Evolutionary conservation across 202 grass and related monocot genomes (phyloP).

Genomic region (Setaria italica): DNA sequence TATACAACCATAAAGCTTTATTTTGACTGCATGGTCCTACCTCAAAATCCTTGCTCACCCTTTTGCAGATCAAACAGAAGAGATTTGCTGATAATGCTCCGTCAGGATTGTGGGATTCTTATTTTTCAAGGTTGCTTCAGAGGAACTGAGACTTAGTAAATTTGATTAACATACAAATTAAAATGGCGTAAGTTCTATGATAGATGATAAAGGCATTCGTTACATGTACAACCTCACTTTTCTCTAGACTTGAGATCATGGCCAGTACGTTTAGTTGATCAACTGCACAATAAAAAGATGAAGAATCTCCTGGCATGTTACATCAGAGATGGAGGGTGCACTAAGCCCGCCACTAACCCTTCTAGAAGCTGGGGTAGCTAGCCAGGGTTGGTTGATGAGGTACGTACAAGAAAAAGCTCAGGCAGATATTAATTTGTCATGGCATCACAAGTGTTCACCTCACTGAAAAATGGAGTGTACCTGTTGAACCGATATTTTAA

Average conservation of each 20-base stretch:
- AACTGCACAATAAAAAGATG: not conserved
- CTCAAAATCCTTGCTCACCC: not conserved
- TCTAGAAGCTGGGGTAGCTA: slow-evolving; percentile 39
- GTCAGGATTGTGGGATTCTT: not conserved
- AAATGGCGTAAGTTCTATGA: not conserved
- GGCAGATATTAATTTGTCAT: slow-evolving; percentile 30
- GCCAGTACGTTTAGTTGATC: not conserved
- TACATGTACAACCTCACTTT: not conserved
- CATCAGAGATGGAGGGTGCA: slow-evolving; percentile 16
- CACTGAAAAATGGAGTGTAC: not conserved
- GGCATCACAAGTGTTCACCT: slow-evolving; percentile 24
- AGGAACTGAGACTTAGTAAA: not conserved
- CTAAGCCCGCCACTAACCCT: not conserved
- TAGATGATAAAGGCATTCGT: not conserved
- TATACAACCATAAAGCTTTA: not conserved
- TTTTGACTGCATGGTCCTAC: not conserved
- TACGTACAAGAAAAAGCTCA: slow-evolving; percentile 18
- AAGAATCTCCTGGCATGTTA: slow-evolving; percentile 12
- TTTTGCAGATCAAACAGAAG: not conserved
- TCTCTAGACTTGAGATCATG: not conserved
- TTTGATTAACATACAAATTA: not conserved
- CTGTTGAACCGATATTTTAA: no score
- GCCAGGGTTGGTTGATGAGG: slow-evolving; percentile 31
- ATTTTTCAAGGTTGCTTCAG: not conserved
- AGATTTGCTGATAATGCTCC: not conserved